These are phyloP conservation scores for Chloranthus sessilifolius DNA, from an alignment of 164 flowering plant species.

Conservation along the genomic window DNA sequence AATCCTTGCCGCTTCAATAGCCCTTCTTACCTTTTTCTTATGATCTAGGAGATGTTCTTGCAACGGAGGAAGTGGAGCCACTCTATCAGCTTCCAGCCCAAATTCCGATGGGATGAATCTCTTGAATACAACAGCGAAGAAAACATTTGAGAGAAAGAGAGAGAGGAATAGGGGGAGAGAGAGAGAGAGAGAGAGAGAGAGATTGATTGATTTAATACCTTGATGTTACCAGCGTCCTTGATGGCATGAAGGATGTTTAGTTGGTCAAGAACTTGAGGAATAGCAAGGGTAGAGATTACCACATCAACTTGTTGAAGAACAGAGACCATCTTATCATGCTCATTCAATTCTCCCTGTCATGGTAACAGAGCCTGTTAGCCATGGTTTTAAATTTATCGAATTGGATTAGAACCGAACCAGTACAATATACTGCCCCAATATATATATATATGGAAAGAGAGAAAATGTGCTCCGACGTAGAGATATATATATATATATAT, in stretches of 20 bases:
- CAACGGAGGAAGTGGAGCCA: constrained; percentile 25
- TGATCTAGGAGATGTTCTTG: constrained; percentile 19
- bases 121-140: constrained; percentile 11
- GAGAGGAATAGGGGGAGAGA: neutral
- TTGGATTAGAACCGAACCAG: no score
- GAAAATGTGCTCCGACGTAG: no score
- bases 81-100: constrained; percentile 33
- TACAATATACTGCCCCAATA: no score
- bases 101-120: constrained; percentile 44
- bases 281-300: constrained; percentile 32
- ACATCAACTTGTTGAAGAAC: constrained; percentile 27
- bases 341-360: constrained; percentile 34
- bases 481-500: no score
- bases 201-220: no score
- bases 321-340: constrained; percentile 28
- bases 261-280: constrained; percentile 32
- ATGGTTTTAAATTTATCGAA: no score
- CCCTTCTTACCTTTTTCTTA: constrained; percentile 30
- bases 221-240: constrained; percentile 32
- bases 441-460: no score
- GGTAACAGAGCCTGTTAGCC: no score
- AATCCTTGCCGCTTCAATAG: constrained; percentile 26
- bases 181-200: neutral
- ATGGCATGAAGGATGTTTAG: constrained; percentile 37
- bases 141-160: neutral